Base-by-base conservation (phyloP, 805 yeast genomes). In the Candida mattraensis region DNA sequence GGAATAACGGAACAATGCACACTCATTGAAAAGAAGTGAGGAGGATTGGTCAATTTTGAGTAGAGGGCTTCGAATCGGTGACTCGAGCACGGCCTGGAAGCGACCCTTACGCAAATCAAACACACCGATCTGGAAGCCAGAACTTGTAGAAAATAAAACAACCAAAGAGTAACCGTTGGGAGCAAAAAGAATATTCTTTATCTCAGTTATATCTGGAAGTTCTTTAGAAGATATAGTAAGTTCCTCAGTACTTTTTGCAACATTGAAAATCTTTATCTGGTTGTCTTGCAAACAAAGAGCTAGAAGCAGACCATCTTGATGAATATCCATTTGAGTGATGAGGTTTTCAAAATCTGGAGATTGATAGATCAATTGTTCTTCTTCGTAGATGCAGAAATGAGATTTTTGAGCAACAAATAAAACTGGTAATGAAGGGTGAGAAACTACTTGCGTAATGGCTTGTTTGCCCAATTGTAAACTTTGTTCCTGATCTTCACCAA, bases 111-210 rank as follows among this genome's bases (percentile, higher is more conserved):
- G 40, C 12, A 58, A 36, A 42, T 57, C 56, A 26, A 38, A 50
- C 8, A 57, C 36, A 5, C 47, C 49, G 14, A 50, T 16, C 7
- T 28, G 31, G 12, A 40, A 39, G 6, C 34, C 39, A 15, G 42
- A 44, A 9, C 37, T 30, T 2, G 43, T 33, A 9, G 29, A 17
- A 18, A 27, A 27, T 4, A 34, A 20, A 10, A 55, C 39, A 11
- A 55, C 22, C 13, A 83, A 51, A 73, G 82, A 78, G 54, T 76
- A 80, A 1, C 91, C 91, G 51, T 83, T 83, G 18, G 66, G 61
- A 2, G 81, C 83, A 58, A 79, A 80, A 26, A 54, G 50, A 9
- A 80, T 37, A n/a, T 60, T 54, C 5, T 55, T 44, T 7, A 73
- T 60, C 1, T 35, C 23, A 1, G 19, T 15, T 7, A 38, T 32